Percentiles rank a stretch among this genome's conserved stretches.
phyloP scores from a whole-genome alignment of 305 asterid genomes.

The Ruellia speciosa region DNA sequence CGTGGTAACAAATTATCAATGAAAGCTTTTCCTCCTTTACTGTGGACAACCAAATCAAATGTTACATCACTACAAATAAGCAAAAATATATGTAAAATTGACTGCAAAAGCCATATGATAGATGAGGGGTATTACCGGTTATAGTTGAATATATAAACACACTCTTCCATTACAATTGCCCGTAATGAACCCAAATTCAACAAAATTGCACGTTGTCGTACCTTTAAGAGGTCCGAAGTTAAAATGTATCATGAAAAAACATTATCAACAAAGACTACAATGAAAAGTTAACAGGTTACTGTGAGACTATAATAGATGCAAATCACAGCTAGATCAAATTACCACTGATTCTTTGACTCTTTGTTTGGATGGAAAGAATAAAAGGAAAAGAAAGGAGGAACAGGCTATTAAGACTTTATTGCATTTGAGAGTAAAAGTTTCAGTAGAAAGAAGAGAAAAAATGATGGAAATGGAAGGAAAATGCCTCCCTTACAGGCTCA shows the following conservation, averaged over 20 bases:
- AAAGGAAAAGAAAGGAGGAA: not conserved
- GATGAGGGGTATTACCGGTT: constrained; percentile 50
- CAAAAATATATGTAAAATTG: constrained; percentile 8
- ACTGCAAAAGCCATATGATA: constrained; percentile 18
- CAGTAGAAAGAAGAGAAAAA: too few relatives aligned
- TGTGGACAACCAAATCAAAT: constrained; percentile 25
- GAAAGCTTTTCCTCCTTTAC: constrained; percentile 95
- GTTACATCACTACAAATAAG: constrained; percentile 19
- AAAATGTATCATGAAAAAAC: constrained; percentile 9
- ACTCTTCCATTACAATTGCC: constrained; percentile 85
- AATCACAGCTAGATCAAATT: not conserved
- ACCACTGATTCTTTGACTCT: not conserved
- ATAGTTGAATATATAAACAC: constrained; percentile 84
- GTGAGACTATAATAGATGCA: not conserved
- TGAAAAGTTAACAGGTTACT: constrained; percentile 4
- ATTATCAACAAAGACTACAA: constrained; percentile 21
- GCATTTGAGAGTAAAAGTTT: too few relatives aligned
- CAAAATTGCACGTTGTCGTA: constrained; percentile 86
- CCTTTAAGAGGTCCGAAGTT: constrained; percentile 36
- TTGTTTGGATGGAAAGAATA: too few relatives aligned
- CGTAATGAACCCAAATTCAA: constrained; percentile 91
- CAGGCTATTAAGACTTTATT: too few relatives aligned
- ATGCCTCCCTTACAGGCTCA: too few relatives aligned
- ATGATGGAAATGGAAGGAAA: too few relatives aligned
- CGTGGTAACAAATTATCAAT: constrained; percentile 88